Conservation (phyloP, 106 monocot species). For the Hemerocallis citrina region DNA sequence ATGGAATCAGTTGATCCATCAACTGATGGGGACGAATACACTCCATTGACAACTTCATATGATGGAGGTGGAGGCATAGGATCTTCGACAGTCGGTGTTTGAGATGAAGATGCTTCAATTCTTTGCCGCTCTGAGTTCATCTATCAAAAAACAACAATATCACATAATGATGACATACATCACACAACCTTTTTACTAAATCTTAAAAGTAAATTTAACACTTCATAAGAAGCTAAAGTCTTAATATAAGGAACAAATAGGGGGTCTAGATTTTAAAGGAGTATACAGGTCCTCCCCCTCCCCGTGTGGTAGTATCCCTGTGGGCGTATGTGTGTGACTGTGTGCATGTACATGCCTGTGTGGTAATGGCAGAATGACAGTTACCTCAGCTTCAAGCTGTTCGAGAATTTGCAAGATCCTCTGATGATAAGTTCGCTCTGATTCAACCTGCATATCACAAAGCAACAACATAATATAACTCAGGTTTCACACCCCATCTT, state of each 20-base stretch:
- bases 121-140: constrained; percentile 81
- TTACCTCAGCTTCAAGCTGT: constrained; percentile 81
- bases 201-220: too few species aligned
- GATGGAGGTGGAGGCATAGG: constrained; percentile 67
- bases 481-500: background rate
- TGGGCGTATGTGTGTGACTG: too few species aligned
- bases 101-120: constrained; percentile 72
- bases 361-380: background rate
- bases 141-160: constrained; percentile 18
- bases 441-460: constrained; percentile 61
- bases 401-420: constrained; percentile 76
- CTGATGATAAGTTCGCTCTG: constrained; percentile 78
- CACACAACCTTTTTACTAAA: background rate
- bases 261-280: too few species aligned
- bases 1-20: constrained; percentile 41
- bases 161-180: background rate
- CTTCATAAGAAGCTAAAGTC: too few species aligned
- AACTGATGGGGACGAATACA: constrained; percentile 24
- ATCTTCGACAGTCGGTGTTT: constrained; percentile 35
- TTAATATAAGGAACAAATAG: too few species aligned
- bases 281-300: too few species aligned
- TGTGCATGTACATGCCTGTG: background rate
- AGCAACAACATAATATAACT: constrained; percentile 4
- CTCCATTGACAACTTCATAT: constrained; percentile 82
- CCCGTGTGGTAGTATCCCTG: too few species aligned